Percentiles rank a stretch among this genome's conserved stretches.
Conservation (phyloP, 306 rosid genomes). For the Prunus salicina region DNA sequence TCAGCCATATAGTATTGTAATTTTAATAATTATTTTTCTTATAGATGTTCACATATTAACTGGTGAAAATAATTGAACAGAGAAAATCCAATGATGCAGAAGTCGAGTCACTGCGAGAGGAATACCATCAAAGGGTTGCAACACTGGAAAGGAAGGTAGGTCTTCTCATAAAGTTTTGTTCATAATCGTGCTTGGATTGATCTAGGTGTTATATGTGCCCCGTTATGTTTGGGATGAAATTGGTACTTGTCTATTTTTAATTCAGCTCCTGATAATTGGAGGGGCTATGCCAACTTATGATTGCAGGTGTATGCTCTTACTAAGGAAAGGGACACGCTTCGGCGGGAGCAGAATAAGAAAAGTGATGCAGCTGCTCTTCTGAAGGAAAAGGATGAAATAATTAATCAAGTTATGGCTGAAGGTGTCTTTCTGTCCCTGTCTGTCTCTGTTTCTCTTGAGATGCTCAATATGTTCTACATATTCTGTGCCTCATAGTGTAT, state of each 20-base stretch:
- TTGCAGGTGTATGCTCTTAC: constrained; percentile 92
- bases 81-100: constrained; percentile 94
- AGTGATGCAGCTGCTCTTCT: constrained; percentile 97
- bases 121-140: constrained; percentile 93
- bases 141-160: constrained; percentile 86
- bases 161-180: constrained; percentile 12
- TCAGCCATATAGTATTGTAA: not conserved
- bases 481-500: not conserved
- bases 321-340: constrained; percentile 93
- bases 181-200: constrained; percentile 9
- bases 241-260: not conserved
- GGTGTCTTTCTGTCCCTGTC: constrained; percentile 35
- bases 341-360: constrained; percentile 92
- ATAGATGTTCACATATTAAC: constrained; percentile 13
- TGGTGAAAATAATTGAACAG: constrained; percentile 55
- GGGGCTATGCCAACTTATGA: not conserved
- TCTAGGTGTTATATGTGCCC: not conserved
- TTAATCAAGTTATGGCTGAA: constrained; percentile 99
- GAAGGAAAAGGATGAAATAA: constrained; percentile 99
- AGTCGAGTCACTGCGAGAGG: constrained; percentile 94
- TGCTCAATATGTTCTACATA: not conserved
- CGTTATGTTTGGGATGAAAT: not conserved
- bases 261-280: not conserved
- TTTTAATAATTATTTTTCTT: not conserved
- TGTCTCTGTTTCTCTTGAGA: not conserved